A percentile compares a stretch with the other conserved stretches of the same genome.
Evolutionary conservation across 176 grass and related monocot species (phyloP).

Genomic region (Bothriochloa decipiens): DNA sequence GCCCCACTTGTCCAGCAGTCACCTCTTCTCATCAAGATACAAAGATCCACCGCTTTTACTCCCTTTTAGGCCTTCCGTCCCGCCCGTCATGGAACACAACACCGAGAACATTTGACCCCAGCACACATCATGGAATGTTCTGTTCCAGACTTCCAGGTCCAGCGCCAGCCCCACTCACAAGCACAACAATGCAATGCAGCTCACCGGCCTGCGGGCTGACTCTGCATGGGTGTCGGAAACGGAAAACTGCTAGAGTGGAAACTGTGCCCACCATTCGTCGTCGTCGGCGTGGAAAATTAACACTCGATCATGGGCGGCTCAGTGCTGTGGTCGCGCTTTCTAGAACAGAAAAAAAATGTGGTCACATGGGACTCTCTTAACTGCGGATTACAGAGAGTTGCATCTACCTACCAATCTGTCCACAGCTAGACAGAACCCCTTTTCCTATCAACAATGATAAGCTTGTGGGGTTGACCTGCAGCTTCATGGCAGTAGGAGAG

Average conservation of each 20-base stretch:
- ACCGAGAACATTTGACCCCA: neutral
- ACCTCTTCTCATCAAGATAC: neutral
- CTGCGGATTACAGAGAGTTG: no score
- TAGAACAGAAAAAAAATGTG: no score
- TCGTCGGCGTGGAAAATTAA: neutral
- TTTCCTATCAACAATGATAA: no score
- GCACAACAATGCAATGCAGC: neutral
- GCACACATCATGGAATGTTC: conserved; percentile 12
- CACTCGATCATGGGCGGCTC: no score
- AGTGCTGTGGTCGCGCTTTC: no score
- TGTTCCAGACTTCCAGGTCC: neutral
- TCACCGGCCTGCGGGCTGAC: neutral
- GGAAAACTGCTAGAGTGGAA: neutral
- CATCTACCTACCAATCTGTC: no score
- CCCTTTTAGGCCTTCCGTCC: neutral
- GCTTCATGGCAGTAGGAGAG: neutral
- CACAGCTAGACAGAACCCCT: no score
- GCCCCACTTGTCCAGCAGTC: neutral
- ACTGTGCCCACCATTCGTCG: neutral
- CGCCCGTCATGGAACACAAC: neutral
- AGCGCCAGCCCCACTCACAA: neutral
- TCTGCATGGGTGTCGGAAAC: no score
- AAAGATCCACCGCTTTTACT: neutral
- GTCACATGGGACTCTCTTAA: no score
- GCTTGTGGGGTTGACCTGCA: no score